Evolutionary conservation across 2,329 filamentous ascomycete genomes (phyloP).

Genomic region (Hymenoscyphus infarciens): DNA sequence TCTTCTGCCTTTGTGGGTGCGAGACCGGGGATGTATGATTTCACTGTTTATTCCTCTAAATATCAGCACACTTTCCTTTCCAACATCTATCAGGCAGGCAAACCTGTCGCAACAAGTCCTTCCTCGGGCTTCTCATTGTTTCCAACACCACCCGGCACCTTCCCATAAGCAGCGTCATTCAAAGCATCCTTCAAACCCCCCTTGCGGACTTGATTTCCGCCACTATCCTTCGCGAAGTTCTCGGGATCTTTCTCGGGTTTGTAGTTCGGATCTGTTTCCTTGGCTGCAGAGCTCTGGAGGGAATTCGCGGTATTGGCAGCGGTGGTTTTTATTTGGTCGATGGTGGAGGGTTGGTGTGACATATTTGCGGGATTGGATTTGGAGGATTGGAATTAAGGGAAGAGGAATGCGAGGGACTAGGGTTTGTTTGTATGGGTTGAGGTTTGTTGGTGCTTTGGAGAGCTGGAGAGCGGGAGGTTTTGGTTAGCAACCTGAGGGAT

Average conservation of each 20-base stretch:
- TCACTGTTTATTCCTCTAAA: constrained; percentile 12
- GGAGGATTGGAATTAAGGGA: too few relatives aligned
- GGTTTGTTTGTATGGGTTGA: too few relatives aligned
- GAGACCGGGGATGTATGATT: constrained; percentile 25
- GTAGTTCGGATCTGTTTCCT: constrained; percentile 8
- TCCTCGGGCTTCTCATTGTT: constrained; percentile 11
- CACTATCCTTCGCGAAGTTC: constrained; percentile 21
- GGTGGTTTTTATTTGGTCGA: constrained; percentile 23
- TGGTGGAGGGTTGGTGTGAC: constrained; percentile 26
- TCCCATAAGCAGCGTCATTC: constrained; percentile 24
- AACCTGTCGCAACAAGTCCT: constrained; percentile 27
- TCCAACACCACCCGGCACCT: neutral
- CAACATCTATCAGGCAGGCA: neutral
- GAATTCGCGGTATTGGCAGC: constrained; percentile 18
- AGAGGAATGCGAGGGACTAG: too few relatives aligned
- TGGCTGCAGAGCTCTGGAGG: constrained; percentile 11
- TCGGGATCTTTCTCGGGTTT: constrained; percentile 18
- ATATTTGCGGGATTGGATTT: too few relatives aligned
- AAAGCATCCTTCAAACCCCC: constrained; percentile 29
- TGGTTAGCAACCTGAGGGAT: too few relatives aligned
- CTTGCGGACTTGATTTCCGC: constrained; percentile 25
- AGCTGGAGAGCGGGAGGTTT: too few relatives aligned
- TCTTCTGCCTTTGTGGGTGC: constrained; percentile 17
- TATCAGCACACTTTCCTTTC: neutral
- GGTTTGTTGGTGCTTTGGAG: too few relatives aligned